Base-by-base conservation (phyloP, 257 asterid species). In the Plectranthus barbatus region DNA sequence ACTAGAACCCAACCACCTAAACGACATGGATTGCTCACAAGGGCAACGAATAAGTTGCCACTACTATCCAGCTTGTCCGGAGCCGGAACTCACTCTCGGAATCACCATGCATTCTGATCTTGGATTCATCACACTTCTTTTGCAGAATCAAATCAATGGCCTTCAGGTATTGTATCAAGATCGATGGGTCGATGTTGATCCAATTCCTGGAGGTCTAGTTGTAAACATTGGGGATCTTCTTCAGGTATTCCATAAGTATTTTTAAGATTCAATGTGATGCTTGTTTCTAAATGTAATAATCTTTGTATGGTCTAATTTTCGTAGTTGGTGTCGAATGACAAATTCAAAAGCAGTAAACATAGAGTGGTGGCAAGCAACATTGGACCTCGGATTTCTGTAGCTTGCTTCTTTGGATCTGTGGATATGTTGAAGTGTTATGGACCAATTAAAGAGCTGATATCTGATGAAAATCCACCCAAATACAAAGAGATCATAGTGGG, bases 321-420 rank as follows among this genome's bases (percentile, higher is more conserved):
- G 4, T 20, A 80, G 90, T 55, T 83, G 44, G 66, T 76, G 20
- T 57, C 86, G 0, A 83, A 83, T 33, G 86, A 78, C 44, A 65
- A 41, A 24, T 83, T 78, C 36, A 60, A 5, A 36, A 80, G 84
- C 41, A 68, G 37, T n/a, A 53, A 62, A 48, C 90, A 83, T 33
- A 47, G 86, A 66, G 86, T 52, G 4, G 18, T 62, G 5, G 79
- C 85, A 6, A 79, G 51, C 23, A 4, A 10, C 15, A 19, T 33
- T 1, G 84, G 84, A 7, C 84, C 90, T 46, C 79, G 85, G 59
- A 66, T 83, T 18, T 80, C 86, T 0, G 70, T 78, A 23, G 84
- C 85, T 4, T 62, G 80, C 68, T 80, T 78, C 24, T 20, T 64
- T 17, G 66, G 62, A 42, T 20, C 69, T 48, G 5, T 39, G 20